Evolutionary conservation across 768 basidiomycete species (phyloP).

Genomic region (Hericium rajendrae): DNA sequence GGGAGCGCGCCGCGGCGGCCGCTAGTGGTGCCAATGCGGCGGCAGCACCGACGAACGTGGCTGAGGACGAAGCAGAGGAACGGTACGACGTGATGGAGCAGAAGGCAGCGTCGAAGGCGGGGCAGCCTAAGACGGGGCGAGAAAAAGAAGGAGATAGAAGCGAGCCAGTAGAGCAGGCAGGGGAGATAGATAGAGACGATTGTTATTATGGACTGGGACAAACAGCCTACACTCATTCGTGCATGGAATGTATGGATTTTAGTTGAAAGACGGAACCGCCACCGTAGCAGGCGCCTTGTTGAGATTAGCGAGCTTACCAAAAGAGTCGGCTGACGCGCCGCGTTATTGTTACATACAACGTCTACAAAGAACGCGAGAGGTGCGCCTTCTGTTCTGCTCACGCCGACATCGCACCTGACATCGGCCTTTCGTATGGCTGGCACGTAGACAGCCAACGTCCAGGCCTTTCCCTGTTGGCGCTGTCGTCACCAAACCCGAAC

Average conservation of each 20-base stretch:
- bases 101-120: slow-evolving; percentile 8
- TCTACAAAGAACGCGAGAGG: too few species aligned
- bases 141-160: slow-evolving; percentile 7
- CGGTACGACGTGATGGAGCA: slow-evolving; percentile 15
- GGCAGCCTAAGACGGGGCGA: slow-evolving; percentile 1
- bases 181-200: not conserved
- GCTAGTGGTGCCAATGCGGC: slow-evolving; percentile 30
- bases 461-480: too few species aligned
- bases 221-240: not conserved
- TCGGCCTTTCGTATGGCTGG: too few species aligned
- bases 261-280: not conserved
- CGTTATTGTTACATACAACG: not conserved
- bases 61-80: slow-evolving; percentile 21
- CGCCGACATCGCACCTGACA: too few species aligned
- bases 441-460: too few species aligned
- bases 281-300: not conserved
- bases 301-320: not conserved
- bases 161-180: not conserved
- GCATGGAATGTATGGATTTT: not conserved
- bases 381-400: too few species aligned
- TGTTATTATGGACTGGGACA: not conserved
- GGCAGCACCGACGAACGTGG: slow-evolving; percentile 23
- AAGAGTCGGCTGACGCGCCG: not conserved
- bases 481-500: too few species aligned
- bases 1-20: slow-evolving; percentile 55